Percentiles rank a stretch among this genome's conserved stretches.
phyloP scores from a whole-genome alignment of 208 protist genomes.

The Leishmania major region DNA sequence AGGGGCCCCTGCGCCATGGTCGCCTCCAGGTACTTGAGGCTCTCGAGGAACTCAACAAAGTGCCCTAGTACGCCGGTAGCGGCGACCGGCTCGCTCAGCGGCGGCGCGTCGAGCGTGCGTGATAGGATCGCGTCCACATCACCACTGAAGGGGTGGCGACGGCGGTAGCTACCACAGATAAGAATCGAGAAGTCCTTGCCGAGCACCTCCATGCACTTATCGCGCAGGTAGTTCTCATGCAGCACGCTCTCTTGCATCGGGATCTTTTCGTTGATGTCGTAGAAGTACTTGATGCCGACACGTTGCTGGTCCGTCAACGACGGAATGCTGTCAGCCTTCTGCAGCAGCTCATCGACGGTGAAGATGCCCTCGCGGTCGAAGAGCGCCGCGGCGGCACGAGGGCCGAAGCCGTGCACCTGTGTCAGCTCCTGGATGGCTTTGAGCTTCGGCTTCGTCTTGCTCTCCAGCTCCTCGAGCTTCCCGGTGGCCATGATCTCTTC shows the following conservation, averaged over 20 bases:
- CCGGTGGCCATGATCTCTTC: constrained; percentile 91
- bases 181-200: constrained; percentile 78
- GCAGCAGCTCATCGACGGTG: constrained; percentile 88
- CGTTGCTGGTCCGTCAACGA: constrained; percentile 82
- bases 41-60: constrained; percentile 69
- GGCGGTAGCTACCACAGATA: constrained; percentile 90
- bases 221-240: constrained; percentile 80
- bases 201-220: constrained; percentile 59
- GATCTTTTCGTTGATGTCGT: constrained; percentile 93
- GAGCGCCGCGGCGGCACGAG: constrained; percentile 76
- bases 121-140: constrained; percentile 90
- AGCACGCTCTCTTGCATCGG: constrained; percentile 91
- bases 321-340: constrained; percentile 76
- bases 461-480: constrained; percentile 89
- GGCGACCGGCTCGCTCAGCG: constrained; percentile 68
- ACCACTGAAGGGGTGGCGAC: constrained; percentile 82
- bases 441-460: constrained; percentile 90
- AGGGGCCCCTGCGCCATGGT: constrained; percentile 87
- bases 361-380: constrained; percentile 91
- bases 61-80: constrained; percentile 66
- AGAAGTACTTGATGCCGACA: constrained; percentile 90
- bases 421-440: constrained; percentile 90
- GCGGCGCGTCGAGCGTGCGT: constrained; percentile 56
- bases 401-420: constrained; percentile 89
- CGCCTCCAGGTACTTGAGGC: constrained; percentile 79